phyloP scores from a whole-genome alignment of 441 rosid species.

The Adansonia rubrostipa region DNA sequence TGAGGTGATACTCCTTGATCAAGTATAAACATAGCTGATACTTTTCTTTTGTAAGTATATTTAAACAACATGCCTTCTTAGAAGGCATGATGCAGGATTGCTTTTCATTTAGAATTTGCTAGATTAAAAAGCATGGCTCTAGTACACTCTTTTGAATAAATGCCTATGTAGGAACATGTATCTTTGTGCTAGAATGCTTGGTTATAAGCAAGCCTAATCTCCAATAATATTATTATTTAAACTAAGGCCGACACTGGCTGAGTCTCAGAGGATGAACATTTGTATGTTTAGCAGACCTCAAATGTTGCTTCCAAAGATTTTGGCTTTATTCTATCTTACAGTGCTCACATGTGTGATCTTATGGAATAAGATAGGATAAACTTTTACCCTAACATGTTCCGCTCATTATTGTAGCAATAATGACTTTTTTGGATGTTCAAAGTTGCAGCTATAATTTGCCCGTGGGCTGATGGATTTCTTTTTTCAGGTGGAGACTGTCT shows the following conservation, averaged over 20 bases:
- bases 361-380: not conserved
- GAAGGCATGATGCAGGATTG: not conserved
- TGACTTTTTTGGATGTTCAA: constrained; percentile 13
- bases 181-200: not conserved
- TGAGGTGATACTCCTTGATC: constrained; percentile 11
- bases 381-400: not conserved
- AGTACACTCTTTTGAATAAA: not conserved
- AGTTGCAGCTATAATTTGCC: constrained; percentile 16
- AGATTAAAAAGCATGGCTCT: not conserved
- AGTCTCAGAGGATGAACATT: not conserved
- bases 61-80: not conserved
- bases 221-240: constrained; percentile 15
- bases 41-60: not conserved
- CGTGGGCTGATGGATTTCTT: constrained; percentile 17
- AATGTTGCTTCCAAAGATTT: not conserved
- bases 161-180: not conserved
- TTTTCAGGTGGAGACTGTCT: constrained; percentile 85
- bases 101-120: constrained; percentile 5
- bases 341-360: not conserved
- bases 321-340: not conserved
- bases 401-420: not conserved
- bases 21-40: not conserved
- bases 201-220: constrained; percentile 12
- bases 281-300: not conserved
- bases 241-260: not conserved